Evolutionary conservation across 108 stramenopile species (phyloP), one percentile per base, ranked within the genome.

Genomic region (Cyclostephanos invisitatus): DNA sequence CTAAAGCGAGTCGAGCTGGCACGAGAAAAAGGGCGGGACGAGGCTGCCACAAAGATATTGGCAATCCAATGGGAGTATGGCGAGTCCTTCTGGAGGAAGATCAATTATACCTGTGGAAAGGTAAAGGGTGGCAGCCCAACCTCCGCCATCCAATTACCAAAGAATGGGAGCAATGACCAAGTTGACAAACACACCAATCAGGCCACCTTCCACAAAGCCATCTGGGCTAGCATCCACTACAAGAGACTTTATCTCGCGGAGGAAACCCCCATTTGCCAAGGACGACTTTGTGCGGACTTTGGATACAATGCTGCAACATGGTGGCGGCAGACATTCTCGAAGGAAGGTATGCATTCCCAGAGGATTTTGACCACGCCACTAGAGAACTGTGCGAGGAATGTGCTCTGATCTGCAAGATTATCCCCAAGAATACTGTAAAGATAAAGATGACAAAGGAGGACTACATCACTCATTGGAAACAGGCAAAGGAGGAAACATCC

Each of bases 181-280:
- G 32, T 56, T 0, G 22, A 24, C 7, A 46, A 70, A 10, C 22
- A 20, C 44, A 10, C 0, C 27, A 25, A 3, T 7, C 67, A 68
- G 24, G 11, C 2, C 18, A 32, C 20, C 9, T 3, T 54, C 20
- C 48, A 68, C 1, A 2, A 68, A 0, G 35, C 58, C 0, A 59
- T 59, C 0, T 59, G 29, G 29, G 0, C 27, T 1, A 44, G 61
- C 7, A 61, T 70, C 12, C 59, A 70, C 44, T n/a, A 47, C 27
- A 42, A 70, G 18, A 1, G 12, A 29, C 35, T 70, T 11, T 48
- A 48, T 15, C 9, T 70, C 6, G 59, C 69, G 9, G 48, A 70
- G 48, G 46, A 61, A 6, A 59, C 69, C 17, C 68, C 56, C 1
- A 58, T 68, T 3, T 68, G 68, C 56, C 37, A 58, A 21, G 68